Evolutionary conservation across 2,329 filamentous ascomycete species (phyloP), one percentile per base, ranked within the genome.

Genomic region (Fusarium citri): DNA sequence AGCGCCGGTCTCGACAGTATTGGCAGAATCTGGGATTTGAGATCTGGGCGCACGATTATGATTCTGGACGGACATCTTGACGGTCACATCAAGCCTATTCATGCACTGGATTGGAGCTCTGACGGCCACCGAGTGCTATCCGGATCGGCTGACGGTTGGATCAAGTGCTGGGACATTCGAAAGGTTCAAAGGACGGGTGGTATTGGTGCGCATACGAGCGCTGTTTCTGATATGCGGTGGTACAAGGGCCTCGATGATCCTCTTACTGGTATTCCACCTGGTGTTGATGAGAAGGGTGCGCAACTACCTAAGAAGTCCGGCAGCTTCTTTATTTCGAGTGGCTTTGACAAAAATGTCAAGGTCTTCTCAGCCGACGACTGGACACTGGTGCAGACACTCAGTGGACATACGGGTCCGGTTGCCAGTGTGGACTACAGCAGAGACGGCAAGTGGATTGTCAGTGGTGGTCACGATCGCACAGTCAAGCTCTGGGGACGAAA

Each of bases 351-450:
- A 79, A 95, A 94, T 73, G 92, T 99, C 80, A 97, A 98, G 78
- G 87, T 99, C 72, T 98, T 97, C 81, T 97, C 94, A 9, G 94
- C 94, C 4, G 96, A 99, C 78, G 95, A 99, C 81, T 99, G 96
- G 94, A 91, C 92, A 2, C 82, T 97, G 62, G 89, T 94, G 65
- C 97, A 97, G 81, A 93, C 91, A 18, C 83, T 99, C 62, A 93
- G 91, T 73, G 96, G 94, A 0, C 96, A 99, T 80, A 94, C 94
- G 2, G 94, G 94, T 4, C 96, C 97, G 42, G 94, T 99, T 14
- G 88, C 97, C 55, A 97, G 94, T 72, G 92, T 94, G 15, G 96
- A 99, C 82, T 89, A 97, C 55, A 97, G 92, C 76, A 86, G 86
- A 68, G 93, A 98, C 80, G 92, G 91, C 11, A 91, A 86, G 77